Conservation (phyloP, 2,329 filamentous ascomycete species). For the Chaetoscypha palmicola region DNA sequence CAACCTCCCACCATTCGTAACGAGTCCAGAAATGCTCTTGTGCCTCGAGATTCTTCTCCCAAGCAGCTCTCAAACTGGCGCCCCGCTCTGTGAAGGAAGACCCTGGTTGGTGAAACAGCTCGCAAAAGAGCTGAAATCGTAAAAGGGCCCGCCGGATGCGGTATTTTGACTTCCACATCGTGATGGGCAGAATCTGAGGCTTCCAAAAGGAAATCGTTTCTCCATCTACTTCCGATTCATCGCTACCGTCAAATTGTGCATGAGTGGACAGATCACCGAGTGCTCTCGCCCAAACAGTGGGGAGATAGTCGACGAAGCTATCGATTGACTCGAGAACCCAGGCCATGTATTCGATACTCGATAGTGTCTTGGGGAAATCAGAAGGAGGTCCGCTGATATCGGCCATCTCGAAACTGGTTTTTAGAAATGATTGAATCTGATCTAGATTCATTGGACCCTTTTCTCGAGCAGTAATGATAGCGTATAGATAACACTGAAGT, state of each 20-base stretch:
- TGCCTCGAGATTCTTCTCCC: conserved; percentile 4
- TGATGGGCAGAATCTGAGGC: conserved; percentile 1
- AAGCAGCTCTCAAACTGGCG: not conserved
- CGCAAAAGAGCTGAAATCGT: conserved; percentile 9
- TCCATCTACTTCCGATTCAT: no score
- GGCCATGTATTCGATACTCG: not conserved
- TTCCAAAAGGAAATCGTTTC: no score
- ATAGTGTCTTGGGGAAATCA: not conserved
- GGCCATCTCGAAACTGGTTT: not conserved
- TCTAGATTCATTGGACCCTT: not conserved
- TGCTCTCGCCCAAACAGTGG: not conserved
- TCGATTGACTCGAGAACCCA: not conserved
- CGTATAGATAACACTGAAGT: conserved; percentile 1
- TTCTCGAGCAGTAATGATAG: not conserved
- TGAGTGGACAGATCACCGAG: not conserved
- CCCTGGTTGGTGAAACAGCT: conserved; percentile 10
- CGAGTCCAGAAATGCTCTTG: conserved; percentile 10
- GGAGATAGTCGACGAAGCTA: not conserved
- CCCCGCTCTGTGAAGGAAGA: not conserved
- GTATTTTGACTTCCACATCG: conserved; percentile 9
- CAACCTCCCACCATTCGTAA: conserved; percentile 12
- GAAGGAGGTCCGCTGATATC: not conserved
- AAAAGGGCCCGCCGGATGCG: conserved; percentile 11
- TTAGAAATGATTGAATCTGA: not conserved
- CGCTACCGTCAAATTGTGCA: not conserved